Base-by-base conservation (phyloP, 257 asterid genomes). In the Forsythia suspensa region DNA sequence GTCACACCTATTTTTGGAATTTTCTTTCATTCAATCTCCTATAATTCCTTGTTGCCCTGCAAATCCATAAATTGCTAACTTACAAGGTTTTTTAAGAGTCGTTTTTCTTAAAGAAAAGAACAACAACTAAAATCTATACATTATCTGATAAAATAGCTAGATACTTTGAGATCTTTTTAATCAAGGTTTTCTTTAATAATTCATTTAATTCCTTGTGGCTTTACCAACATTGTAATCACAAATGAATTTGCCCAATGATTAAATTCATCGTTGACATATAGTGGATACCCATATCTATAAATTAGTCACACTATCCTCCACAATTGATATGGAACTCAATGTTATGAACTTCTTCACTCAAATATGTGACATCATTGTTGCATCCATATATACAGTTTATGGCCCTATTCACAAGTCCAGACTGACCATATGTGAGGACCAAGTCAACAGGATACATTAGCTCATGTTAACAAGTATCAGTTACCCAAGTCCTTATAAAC, bases 21-120 rank as follows among this genome's bases (percentile, higher is more conserved):
- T 52, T 24, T 72, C 66, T 75, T 34, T 12, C 73, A 68, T 67
- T 36, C 72, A 42, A 81, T 75, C 67, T 73, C 67, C 15, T 16
- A 48, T 55, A 37, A 15, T 48, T 40, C 41, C 34, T 57, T 79
- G 68, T 65, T 75, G 67, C 55, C 72, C 69, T 29, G 37, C 12
- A 24, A 67, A 29, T 65, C 39, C 12, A 10, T 48, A 18, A 48
- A 36, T 51, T 51, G 48, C 41, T 77, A 65, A 63, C 43, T 13
- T 57, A 70, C n/a, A 44, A 48, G 36, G 52, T 48, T 63, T 70
- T 46, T 36, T 11, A 39, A 76, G 41, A 59, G 36, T 29, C 59
- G 7, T 5, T 57, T 34, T 39, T 43, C 37, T 34, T 12, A 16
- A 67, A 69, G 48, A 51, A 37, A 67, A 16, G 38, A 46, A 65